phyloP scores from a whole-genome alignment of 208 protist species.

The Leishmania arabica region DNA sequence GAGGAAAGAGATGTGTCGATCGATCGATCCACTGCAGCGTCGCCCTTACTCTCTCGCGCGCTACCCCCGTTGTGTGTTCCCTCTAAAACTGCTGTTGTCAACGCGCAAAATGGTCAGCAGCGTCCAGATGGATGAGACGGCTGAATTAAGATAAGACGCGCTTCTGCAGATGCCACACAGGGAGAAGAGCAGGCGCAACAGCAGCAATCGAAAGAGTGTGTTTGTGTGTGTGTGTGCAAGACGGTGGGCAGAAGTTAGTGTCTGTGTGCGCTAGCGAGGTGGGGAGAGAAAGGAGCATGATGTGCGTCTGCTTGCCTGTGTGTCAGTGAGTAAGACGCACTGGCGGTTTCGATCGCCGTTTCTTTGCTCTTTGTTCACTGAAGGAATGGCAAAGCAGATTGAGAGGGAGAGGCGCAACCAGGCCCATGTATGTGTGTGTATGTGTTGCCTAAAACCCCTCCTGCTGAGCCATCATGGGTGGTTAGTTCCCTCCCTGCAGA shows the following conservation, averaged over 20 bases:
- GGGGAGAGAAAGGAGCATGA: neutral
- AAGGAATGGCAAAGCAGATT: neutral
- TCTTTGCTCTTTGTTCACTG: neutral
- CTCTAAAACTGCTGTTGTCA: neutral
- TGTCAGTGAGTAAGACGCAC: neutral
- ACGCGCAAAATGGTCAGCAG: neutral
- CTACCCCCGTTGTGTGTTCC: neutral
- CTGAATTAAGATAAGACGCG: neutral
- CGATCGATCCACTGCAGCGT: conserved; percentile 1
- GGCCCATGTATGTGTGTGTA: neutral
- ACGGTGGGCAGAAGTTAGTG: neutral
- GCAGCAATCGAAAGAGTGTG: neutral
- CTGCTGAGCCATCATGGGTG: neutral
- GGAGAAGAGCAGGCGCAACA: neutral
- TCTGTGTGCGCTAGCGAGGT: neutral
- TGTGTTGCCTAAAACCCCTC: neutral
- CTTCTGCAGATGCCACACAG: neutral
- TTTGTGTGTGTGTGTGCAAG: neutral
- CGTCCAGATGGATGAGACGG: neutral
- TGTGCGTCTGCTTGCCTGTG: neutral
- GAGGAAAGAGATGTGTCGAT: neutral
- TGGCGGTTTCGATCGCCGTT: neutral
- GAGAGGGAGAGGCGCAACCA: neutral
- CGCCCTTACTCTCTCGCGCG: neutral
- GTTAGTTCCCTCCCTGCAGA: neutral